Conservation (phyloP, 768 basidiomycete genomes). For the Kwoniella shandongensis region DNA sequence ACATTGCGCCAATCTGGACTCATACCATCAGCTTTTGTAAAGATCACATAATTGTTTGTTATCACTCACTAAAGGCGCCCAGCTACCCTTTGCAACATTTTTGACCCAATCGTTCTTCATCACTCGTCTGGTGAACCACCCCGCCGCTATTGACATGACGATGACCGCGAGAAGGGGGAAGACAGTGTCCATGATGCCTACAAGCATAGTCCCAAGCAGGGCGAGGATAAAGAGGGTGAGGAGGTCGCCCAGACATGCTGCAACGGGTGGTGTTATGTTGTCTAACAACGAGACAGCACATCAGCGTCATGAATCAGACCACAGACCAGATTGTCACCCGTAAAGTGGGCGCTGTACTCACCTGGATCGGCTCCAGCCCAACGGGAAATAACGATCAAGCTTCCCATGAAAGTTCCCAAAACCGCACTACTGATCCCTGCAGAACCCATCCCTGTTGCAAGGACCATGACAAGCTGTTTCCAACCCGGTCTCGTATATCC, state of each 20-base stretch:
- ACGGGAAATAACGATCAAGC: slow-evolving; percentile 74
- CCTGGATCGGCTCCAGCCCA: slow-evolving; percentile 80
- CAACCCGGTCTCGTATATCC: slow-evolving; percentile 54
- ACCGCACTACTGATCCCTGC: slow-evolving; percentile 73
- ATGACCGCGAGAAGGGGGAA: slow-evolving; percentile 57
- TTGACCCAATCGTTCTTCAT: slow-evolving; percentile 67
- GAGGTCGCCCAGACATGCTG: slow-evolving; percentile 87
- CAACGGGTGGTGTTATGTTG: slow-evolving; percentile 93
- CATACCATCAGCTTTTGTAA: slow-evolving; percentile 1
- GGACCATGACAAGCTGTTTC: slow-evolving; percentile 55
- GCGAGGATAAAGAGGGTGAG: slow-evolving; percentile 83
- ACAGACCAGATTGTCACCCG: too few relatives aligned
- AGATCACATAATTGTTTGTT: not conserved
- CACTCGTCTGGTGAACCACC: slow-evolving; percentile 45
- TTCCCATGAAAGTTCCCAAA: slow-evolving; percentile 90
- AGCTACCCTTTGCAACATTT: slow-evolving; percentile 76
- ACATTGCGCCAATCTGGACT: slow-evolving; percentile 49
- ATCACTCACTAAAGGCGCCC: slow-evolving; percentile 68
- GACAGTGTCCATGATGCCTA: slow-evolving; percentile 65
- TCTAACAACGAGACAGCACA: slow-evolving; percentile 58
- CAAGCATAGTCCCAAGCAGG: slow-evolving; percentile 61
- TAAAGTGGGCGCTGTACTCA: slow-evolving; percentile 52
- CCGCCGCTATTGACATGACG: slow-evolving; percentile 55
- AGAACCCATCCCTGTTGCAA: slow-evolving; percentile 66
- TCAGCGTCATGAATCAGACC: not conserved